Base-by-base conservation (phyloP, 352 stramenopile genomes). In the Phytophthora syringae region DNA sequence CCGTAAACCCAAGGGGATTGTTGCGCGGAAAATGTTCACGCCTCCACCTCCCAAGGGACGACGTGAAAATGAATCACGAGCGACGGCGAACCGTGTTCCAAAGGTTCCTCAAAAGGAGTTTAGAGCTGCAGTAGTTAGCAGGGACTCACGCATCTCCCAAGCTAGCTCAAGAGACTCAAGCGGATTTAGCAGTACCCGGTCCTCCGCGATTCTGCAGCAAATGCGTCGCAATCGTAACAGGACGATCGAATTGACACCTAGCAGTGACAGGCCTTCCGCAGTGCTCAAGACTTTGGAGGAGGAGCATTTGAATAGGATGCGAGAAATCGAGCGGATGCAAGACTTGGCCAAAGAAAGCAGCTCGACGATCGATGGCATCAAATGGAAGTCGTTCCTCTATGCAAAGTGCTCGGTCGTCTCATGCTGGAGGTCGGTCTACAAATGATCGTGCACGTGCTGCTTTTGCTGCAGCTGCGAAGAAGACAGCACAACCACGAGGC, bases 271-370 rank as follows among this genome's bases (percentile, higher is more conserved):
- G 22, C 64, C 71, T 34, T 64, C 59, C 9, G 67, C 72, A 21
- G 75, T 76, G 49, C 47, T 77, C 20, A 66, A 77, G 25, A 64
- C 36, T 22, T 70, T 82, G 21, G 60, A 83, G n/a, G 62, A 81
- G 36, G 77, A 86, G 37, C 72, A 86, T 49, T 51, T 74, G 34
- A 70, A 70, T 22, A 76, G 73, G 50, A 83, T 86, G 76, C 61
- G 60, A 3, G 76, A 84, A 36, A 76, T 80, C 27, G 57, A 77
- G 27, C 60, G 64, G 13, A 68, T 80, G 36, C 64, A 80, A 50
- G 57, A 58, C 32, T 10, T 63, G 18, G 48, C 48, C 2, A 70
- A 53, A 70, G 18, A 73, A 77, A 40, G 53, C 64, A n/a, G 59
- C 64, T 11, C 43, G 69, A 12, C 58, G 64, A 43, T 74, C 59